A percentile compares a stretch with the other conserved stretches of the same genome.
These are phyloP conservation scores for Emericellopsis terricola DNA, from an alignment of 495 filamentous ascomycete species.

Conservation along the genomic window DNA sequence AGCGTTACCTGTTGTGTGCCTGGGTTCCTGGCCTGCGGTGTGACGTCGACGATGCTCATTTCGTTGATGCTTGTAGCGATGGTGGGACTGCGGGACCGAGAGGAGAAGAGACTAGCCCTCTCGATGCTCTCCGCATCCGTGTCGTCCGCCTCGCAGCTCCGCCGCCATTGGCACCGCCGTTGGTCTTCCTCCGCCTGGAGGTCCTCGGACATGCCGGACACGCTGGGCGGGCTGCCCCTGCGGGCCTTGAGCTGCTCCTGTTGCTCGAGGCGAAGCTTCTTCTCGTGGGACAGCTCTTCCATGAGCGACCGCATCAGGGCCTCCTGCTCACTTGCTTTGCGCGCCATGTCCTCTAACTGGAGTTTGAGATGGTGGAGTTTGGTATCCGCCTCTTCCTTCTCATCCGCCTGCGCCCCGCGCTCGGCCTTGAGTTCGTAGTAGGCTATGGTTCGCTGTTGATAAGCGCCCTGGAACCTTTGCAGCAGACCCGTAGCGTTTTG, in stretches of 20 bases:
- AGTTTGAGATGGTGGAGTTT: constrained; percentile 44
- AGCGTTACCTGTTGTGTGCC: neutral
- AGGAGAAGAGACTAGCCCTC: constrained; percentile 46
- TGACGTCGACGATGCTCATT: constrained; percentile 6
- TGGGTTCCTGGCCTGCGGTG: neutral
- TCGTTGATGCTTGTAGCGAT: constrained; percentile 17
- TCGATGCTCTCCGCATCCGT: constrained; percentile 36
- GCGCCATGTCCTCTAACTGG: constrained; percentile 63
- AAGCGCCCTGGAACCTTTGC: constrained; percentile 48
- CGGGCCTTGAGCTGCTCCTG: constrained; percentile 22
- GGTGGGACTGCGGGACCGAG: constrained; percentile 36
- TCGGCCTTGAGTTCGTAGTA: constrained; percentile 43
- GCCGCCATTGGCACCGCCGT: constrained; percentile 25
- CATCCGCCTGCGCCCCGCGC: constrained; percentile 46
- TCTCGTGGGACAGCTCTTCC: constrained; percentile 44
- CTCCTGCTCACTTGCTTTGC: constrained; percentile 47
- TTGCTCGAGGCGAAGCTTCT: constrained; percentile 32
- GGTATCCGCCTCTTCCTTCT: constrained; percentile 57
- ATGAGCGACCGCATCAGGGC: constrained; percentile 41
- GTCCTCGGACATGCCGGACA: constrained; percentile 23
- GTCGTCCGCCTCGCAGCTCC: constrained; percentile 28
- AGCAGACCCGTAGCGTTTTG: constrained; percentile 49
- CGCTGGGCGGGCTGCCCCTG: constrained; percentile 8
- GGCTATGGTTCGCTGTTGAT: constrained; percentile 40
- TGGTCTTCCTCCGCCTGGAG: constrained; percentile 33